phyloP scores from a whole-genome alignment of 2,329 filamentous ascomycete genomes.

The Trichoderma endophyticum region DNA sequence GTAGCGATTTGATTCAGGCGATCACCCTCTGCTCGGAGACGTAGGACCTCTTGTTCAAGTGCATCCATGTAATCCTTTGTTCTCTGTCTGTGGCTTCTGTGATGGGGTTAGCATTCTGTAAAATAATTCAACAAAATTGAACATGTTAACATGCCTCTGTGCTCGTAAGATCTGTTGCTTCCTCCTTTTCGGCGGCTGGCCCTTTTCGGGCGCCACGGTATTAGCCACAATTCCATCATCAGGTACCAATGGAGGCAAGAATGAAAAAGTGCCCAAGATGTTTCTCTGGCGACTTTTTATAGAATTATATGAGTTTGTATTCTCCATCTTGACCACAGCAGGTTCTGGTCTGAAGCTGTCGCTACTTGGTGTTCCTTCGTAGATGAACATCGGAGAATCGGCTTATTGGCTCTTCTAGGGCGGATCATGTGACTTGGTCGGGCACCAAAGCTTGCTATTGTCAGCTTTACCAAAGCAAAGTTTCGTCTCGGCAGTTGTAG shows the following conservation, averaged over 20 bases:
- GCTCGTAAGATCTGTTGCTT: conserved; percentile 7
- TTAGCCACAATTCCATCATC: background rate
- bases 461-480: background rate
- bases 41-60: conserved; percentile 1
- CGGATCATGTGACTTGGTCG: conserved; percentile 3
- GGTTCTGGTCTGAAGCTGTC: background rate
- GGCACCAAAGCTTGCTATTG: background rate
- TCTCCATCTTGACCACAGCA: background rate
- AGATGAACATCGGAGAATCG: conserved; percentile 7
- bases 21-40: conserved; percentile 8
- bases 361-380: background rate
- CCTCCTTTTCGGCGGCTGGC: conserved; percentile 4
- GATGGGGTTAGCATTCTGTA: background rate
- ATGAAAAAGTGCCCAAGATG: conserved; percentile 4
- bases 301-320: background rate
- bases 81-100: conserved; percentile 3
- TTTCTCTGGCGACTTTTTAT: conserved; percentile 10
- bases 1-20: conserved; percentile 1
- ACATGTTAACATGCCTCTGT: background rate
- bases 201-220: background rate
- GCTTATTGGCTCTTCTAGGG: background rate
- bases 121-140: background rate
- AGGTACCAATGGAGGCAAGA: background rate
- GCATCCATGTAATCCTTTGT: conserved; percentile 13
- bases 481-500: background rate